A percentile compares a stretch with the other conserved stretches of the same genome.
Conservation (phyloP, 805 yeast genomes). For the Saccharomycopsis synnaedendra region DNA sequence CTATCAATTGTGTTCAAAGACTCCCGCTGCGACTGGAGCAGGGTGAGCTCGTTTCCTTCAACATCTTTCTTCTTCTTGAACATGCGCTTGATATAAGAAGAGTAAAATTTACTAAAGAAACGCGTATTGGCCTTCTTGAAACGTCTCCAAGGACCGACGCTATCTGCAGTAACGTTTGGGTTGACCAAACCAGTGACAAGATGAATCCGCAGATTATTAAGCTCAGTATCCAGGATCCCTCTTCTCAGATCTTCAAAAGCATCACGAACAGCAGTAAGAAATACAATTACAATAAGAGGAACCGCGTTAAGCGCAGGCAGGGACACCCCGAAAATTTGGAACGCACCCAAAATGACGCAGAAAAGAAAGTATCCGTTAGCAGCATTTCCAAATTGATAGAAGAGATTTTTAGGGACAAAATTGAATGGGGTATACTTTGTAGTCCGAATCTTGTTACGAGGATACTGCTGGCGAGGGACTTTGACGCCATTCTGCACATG, state of each 20-base stretch:
- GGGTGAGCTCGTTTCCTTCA: not conserved
- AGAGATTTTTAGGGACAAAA: constrained; percentile 44
- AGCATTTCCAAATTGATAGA: constrained; percentile 44
- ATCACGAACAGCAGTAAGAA: constrained; percentile 64
- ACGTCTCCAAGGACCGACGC: constrained; percentile 52
- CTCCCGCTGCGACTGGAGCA: constrained; percentile 4
- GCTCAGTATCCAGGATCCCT: constrained; percentile 48
- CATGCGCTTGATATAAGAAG: constrained; percentile 1
- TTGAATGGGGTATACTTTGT: constrained; percentile 45
- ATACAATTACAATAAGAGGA: constrained; percentile 70
- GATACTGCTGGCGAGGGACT: constrained; percentile 28
- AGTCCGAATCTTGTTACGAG: constrained; percentile 49
- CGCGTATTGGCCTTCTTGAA: constrained; percentile 50
- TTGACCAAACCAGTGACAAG: constrained; percentile 42
- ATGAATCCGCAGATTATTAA: constrained; percentile 57
- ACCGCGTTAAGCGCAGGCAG: constrained; percentile 68
- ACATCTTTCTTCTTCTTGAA: constrained; percentile 1
- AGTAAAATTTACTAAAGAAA: constrained; percentile 14
- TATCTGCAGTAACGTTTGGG: constrained; percentile 42
- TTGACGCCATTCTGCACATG: not conserved
- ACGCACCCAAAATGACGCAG: constrained; percentile 45
- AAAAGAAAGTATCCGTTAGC: constrained; percentile 51
- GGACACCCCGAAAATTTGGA: constrained; percentile 63
- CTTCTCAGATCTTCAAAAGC: constrained; percentile 70
- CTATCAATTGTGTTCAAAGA: constrained; percentile 5